Base-by-base conservation (phyloP, 331 rosid genomes). In the Dryas integrifolia region DNA sequence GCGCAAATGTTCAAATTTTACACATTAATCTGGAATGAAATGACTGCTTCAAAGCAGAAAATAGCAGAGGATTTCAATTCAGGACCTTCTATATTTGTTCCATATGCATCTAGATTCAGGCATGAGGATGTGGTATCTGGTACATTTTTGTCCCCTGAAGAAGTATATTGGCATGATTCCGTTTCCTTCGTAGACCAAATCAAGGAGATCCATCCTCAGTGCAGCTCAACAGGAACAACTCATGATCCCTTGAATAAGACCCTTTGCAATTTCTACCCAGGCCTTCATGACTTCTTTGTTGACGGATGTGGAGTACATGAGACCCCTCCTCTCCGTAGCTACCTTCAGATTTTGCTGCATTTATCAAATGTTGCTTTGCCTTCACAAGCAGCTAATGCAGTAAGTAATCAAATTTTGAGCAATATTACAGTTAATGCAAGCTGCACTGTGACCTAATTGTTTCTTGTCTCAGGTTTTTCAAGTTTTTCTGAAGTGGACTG, bases 81-180 rank as follows among this genome's bases (percentile, higher is more conserved):
- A n/a, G 91, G 88, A 51, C 88, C 96, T 57, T 91, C 84, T 43
- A 85, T 94, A 76, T 94, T 94, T 83, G 81, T 86, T 45, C 98
- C 98, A 0, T 35, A 79, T 75, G 70, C 84, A 61, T 75, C 87
- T 78, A 74, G 81, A 77, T 78, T 76, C 72, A 77, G 78, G 67
- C 82, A 83, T 0, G 86, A 81, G 50, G 90, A 89, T 66, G 82
- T 80, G 79, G 91, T 84, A 59, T 57, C 86, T 71, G 98, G 98
- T 75, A 77, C 52, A 9, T 85, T 94, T 73, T 75, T 88, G 76
- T 83, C 83, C 76, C 89, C 89, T 41, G 74, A 69, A 67, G 89
- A 88, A 82, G 95, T 91, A 59, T 85, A 77, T 75, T 94, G 98
- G 98, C 65, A 78, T 61, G 97, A 94, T 81, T 81, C 92, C 65